phyloP scores from a whole-genome alignment of 345 rosid species.

The Punica granatum region DNA sequence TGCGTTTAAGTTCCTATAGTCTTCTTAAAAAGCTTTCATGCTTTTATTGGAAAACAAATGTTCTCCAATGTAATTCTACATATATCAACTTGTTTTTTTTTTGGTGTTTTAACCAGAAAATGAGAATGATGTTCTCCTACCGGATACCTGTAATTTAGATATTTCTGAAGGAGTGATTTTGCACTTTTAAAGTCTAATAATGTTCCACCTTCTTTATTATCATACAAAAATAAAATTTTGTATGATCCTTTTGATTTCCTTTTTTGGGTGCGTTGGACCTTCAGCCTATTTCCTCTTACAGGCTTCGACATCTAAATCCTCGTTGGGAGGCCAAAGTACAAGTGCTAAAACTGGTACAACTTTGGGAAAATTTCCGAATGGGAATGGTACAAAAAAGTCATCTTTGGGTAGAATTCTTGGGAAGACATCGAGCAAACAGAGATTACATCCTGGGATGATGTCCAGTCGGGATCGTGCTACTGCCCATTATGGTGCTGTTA shows the following conservation, averaged over 20 bases:
- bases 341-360: conserved; percentile 27
- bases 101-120: neutral
- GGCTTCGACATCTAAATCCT: conserved; percentile 43
- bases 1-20: neutral
- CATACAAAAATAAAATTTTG: neutral
- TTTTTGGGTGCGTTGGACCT: neutral
- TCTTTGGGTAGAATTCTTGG: conserved; percentile 35
- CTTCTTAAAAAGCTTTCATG: neutral
- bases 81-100: neutral
- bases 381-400: conserved; percentile 53
- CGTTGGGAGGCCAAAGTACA: conserved; percentile 28
- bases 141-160: neutral
- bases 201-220: neutral
- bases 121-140: neutral
- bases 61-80: neutral
- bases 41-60: neutral
- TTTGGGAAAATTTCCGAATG: conserved; percentile 40
- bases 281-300: conserved; percentile 11
- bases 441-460: conserved; percentile 84
- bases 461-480: conserved; percentile 77
- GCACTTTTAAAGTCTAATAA: neutral
- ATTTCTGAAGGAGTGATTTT: neutral
- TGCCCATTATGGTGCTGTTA: conserved; percentile 93
- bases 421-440: conserved; percentile 51
- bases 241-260: neutral